These are phyloP conservation scores for Rhizopogon parksii DNA, from an alignment of 1,284 basidiomycete species.

Conservation along the genomic window DNA sequence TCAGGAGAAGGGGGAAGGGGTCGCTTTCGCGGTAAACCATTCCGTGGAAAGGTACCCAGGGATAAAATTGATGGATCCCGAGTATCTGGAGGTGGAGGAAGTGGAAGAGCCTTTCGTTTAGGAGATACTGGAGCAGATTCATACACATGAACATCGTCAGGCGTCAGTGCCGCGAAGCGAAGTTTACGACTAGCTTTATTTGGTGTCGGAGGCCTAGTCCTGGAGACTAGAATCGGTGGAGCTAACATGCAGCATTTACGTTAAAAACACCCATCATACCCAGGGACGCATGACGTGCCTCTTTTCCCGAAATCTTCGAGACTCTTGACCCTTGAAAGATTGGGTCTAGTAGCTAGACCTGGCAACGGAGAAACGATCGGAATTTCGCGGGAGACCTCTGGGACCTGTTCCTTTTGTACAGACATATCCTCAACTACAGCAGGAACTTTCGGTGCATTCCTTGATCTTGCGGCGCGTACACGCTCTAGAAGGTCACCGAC, in stretches of 20 bases:
- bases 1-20: constrained; percentile 1
- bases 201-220: constrained; percentile 32
- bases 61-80: constrained; percentile 42
- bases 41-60: constrained; percentile 42
- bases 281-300: constrained; percentile 8
- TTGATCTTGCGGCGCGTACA: constrained; percentile 34
- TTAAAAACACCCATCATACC: constrained; percentile 7
- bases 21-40: constrained; percentile 10
- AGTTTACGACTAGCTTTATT: constrained; percentile 37
- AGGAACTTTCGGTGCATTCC: constrained; percentile 12
- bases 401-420: not conserved
- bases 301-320: constrained; percentile 22
- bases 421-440: not conserved
- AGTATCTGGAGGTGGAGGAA: constrained; percentile 47
- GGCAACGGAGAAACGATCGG: not conserved
- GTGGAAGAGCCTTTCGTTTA: constrained; percentile 38
- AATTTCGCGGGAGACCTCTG: not conserved
- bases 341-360: constrained; percentile 18
- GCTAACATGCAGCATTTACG: constrained; percentile 22
- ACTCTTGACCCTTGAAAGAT: constrained; percentile 26
- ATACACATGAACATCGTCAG: constrained; percentile 62
- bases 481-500: constrained; percentile 42
- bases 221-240: constrained; percentile 19
- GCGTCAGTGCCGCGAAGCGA: constrained; percentile 49
- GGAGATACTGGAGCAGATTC: constrained; percentile 74